Base-by-base conservation (phyloP, 306 rosid species). In the Quercus bicolor region DNA sequence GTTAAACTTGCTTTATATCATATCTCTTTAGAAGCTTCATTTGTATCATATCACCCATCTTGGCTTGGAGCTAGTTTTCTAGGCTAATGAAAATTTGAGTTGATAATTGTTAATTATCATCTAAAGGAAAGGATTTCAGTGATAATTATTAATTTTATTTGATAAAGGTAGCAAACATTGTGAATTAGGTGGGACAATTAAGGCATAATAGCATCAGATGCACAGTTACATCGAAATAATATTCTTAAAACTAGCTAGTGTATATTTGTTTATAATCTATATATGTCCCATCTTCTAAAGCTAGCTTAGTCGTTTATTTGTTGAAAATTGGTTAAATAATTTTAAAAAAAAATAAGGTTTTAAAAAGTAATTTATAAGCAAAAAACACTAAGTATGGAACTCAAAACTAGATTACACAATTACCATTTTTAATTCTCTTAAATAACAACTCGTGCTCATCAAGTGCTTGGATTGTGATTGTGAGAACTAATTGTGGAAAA, bases 21-120 rank as follows among this genome's bases (percentile, higher is more conserved):
- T 76, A 69, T 76, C 70, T 68, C 70, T 72, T 51, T 60, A 64
- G 85, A 81, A 81, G 85, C 79, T 81, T 72, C 84, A 77, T 70
- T 24, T 64, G 80, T 81, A 61, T 79, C 77, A 53, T 66, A 76
- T 81, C 72, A 21, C 77, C 61, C 29, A 53, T 37, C 82, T 79
- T 45, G 71, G 54, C 56, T 59, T 14, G 40, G 31, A 55, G 14
- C 19, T 24, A 48, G 20, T 64, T 74, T 45, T 55, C 4, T 26
- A 33, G 23, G 64, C 48, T 57, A 75, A 59, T 45, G 72, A 81
- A 75, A 60, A 68, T 53, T 79, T 77, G 43, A 11, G 33, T 45
- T 64, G 13, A 68, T 80, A 80, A 80, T 29, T 56, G 43, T 68
- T 26, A 74, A 40, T 40, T 40, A 40, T 40, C 45, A 40, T 40